Conservation (phyloP, 192 early-diverging fungal species). For the Pecoramyces ruminantium region DNA sequence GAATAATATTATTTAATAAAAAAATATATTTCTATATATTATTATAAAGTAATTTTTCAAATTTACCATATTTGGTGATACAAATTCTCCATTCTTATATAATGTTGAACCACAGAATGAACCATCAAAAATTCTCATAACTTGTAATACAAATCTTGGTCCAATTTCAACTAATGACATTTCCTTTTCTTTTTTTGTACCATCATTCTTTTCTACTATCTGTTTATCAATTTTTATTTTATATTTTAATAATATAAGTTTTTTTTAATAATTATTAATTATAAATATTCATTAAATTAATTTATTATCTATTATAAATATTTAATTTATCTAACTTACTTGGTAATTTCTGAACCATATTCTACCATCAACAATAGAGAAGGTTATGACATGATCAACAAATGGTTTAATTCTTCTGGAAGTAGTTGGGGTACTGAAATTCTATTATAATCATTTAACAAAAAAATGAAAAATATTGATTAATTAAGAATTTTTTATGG, state of each 20-base stretch:
- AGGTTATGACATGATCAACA: constrained; percentile 83
- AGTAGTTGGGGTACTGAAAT: constrained; percentile 79
- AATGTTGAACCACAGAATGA: constrained; percentile 82
- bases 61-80: constrained; percentile 32
- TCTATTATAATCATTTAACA: constrained; percentile 15
- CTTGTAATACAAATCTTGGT: constrained; percentile 83
- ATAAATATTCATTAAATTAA: too few relatives aligned
- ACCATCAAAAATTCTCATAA: constrained; percentile 89
- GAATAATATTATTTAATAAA: too few relatives aligned
- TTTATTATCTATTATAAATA: too few relatives aligned
- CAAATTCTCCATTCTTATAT: constrained; percentile 77
- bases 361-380: constrained; percentile 68
- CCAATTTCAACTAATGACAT: constrained; percentile 86
- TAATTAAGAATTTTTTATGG: too few relatives aligned
- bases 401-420: constrained; percentile 88
- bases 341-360: constrained; percentile 98
- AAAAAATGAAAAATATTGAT: too few relatives aligned
- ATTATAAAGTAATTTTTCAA: too few relatives aligned
- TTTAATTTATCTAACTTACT: too few relatives aligned
- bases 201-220: constrained; percentile 52
- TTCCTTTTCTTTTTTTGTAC: constrained; percentile 43
- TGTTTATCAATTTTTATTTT: too few relatives aligned
- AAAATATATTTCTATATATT: too few relatives aligned
- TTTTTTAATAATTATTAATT: too few relatives aligned
- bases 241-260: too few relatives aligned